A percentile compares a stretch with the other conserved stretches of the same genome.
phyloP scores from a whole-genome alignment of 345 rosid genomes.

The Sisymbrium altissimum region DNA sequence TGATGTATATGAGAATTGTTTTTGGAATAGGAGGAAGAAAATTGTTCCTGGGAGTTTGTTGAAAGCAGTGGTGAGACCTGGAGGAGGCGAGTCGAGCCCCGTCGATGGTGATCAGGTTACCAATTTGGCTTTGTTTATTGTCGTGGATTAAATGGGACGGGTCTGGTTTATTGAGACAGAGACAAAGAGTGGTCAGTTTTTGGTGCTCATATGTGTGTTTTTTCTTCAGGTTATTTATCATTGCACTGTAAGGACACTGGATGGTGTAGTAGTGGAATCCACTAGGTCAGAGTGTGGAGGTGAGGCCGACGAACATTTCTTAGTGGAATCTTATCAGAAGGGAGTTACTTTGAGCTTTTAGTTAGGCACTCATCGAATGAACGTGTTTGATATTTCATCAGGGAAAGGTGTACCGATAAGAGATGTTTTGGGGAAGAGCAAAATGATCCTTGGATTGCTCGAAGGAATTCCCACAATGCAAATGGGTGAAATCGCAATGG shows the following conservation, averaged over 20 bases:
- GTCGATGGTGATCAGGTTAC: slow-evolving; percentile 98
- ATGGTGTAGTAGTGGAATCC: slow-evolving; percentile 79
- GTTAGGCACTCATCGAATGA: background rate
- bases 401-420: slow-evolving; percentile 79
- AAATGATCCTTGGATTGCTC: slow-evolving; percentile 77
- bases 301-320: background rate
- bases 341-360: background rate
- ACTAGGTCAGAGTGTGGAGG: slow-evolving; percentile 80
- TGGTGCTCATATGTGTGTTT: background rate
- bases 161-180: background rate
- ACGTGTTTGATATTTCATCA: slow-evolving; percentile 29
- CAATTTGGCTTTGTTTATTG: no score
- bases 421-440: slow-evolving; percentile 85
- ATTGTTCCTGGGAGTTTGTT: slow-evolving; percentile 84
- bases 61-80: slow-evolving; percentile 89
- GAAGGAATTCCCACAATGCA: slow-evolving; percentile 93
- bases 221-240: slow-evolving; percentile 65
- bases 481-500: slow-evolving; percentile 96
- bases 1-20: background rate
- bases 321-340: background rate
- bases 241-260: slow-evolving; percentile 78
- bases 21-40: slow-evolving; percentile 65
- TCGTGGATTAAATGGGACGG: no score
- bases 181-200: background rate
- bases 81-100: slow-evolving; percentile 80